phyloP scores from a whole-genome alignment of 352 stramenopile species.

The Phytophthora vignae region DNA sequence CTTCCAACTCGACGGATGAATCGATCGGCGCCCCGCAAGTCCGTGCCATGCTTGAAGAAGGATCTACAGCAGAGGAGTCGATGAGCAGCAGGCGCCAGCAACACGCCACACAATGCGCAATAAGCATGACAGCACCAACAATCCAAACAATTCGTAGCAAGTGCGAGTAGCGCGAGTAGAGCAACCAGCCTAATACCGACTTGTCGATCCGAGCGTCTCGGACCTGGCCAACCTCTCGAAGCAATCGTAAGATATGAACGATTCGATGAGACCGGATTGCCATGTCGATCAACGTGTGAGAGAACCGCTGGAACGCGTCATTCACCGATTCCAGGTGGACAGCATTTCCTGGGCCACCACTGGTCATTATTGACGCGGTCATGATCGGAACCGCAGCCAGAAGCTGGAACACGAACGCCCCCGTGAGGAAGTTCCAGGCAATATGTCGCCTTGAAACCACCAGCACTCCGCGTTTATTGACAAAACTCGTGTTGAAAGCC shows the following conservation, averaged over 20 bases:
- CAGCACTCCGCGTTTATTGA: conserved; percentile 44
- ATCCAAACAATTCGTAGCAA: conserved; percentile 51
- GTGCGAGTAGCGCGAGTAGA: conserved; percentile 61
- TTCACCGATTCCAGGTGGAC: background rate
- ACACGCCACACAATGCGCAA: conserved; percentile 62
- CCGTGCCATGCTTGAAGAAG: conserved; percentile 7
- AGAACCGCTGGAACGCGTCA: conserved; percentile 22
- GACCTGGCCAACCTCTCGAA: conserved; percentile 31
- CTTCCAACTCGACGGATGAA: conserved; percentile 20
- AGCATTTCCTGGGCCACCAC: background rate
- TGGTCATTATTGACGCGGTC: conserved; percentile 1
- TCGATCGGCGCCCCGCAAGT: conserved; percentile 28
- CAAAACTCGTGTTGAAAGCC: conserved; percentile 56
- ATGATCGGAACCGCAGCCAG: conserved; percentile 19
- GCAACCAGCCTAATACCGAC: conserved; percentile 46
- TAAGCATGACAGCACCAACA: conserved; percentile 46
- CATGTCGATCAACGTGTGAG: conserved; percentile 28
- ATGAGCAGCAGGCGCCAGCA: conserved; percentile 46
- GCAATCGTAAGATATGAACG: conserved; percentile 41
- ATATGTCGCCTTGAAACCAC: conserved; percentile 48
- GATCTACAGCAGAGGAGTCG: conserved; percentile 1
- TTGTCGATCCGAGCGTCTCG: conserved; percentile 38
- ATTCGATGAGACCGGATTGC: conserved; percentile 33
- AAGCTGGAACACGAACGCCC: conserved; percentile 23
- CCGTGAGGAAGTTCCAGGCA: conserved; percentile 44